A percentile compares a stretch with the other conserved stretches of the same genome.
phyloP scores from a whole-genome alignment of 768 basidiomycete genomes.

The Cubamyces sp. region DNA sequence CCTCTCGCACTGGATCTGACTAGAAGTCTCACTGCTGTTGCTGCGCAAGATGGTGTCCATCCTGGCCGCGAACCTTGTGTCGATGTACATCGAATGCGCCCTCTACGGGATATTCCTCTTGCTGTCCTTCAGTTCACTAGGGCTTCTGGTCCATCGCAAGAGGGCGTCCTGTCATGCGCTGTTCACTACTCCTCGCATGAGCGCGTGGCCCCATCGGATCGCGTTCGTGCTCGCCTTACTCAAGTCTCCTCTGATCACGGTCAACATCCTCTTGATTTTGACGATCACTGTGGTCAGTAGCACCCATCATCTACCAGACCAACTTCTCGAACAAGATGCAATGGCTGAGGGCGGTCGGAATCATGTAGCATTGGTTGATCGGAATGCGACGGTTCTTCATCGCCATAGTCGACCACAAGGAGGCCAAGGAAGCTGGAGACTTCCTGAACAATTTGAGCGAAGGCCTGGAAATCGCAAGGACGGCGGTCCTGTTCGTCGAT shows the following conservation, averaged over 20 bases:
- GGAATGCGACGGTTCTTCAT: background rate
- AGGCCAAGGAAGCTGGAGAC: background rate
- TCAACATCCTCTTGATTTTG: conserved; percentile 3
- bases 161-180: background rate
- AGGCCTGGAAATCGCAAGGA: background rate
- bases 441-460: background rate
- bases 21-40: background rate
- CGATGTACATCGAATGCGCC: conserved; percentile 8
- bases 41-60: background rate
- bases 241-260: conserved; percentile 11
- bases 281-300: conserved; percentile 3
- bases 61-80: conserved; percentile 1
- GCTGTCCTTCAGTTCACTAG: conserved; percentile 1
- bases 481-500: conserved; percentile 4
- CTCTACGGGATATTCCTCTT: conserved; percentile 3
- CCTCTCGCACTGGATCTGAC: background rate
- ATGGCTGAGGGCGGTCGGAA: background rate
- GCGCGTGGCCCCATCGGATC: background rate
- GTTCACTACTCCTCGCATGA: background rate
- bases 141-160: conserved; percentile 1
- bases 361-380: conserved; percentile 2
- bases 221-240: background rate
- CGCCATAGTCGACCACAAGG: background rate
- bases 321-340: background rate
- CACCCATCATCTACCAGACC: background rate